Evolutionary conservation across 2,329 filamentous ascomycete species (phyloP), one percentile per base, ranked within the genome.

Genomic region (Didymosphaeria variabile): DNA sequence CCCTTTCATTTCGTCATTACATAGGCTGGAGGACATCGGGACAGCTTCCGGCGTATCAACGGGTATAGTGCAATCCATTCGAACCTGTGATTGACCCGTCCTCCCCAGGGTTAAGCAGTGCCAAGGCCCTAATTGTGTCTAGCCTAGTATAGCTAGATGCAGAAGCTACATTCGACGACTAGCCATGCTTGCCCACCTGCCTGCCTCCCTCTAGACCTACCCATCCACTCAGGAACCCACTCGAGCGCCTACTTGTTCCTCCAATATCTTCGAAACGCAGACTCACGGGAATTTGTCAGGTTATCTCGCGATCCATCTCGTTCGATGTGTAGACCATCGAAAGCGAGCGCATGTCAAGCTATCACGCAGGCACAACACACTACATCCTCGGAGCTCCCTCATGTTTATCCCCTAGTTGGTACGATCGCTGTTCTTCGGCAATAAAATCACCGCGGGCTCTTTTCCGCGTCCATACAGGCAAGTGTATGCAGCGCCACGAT

Each of bases 131-230:
- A 44, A 19, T 17, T 3, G 15, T 3, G 26, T 15, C 58, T 49
- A 57, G 17, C 3, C 17, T 9, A 5, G 12, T 52, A 6, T 9
- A 38, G 58, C 44, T 53, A 57, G 53, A 5, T 26, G 38, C 46
- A 26, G 51, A 59, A 59, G 57, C 57, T 55, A 59, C 51, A 47
- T 50, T 59, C 21, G 34, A 59, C 57, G 57, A 59, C 57, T 26
- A 21, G 31, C 44, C 57, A 58, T 23, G 47, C 38, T 38, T 31
- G 31, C 7, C 50, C 49, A 54, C 21, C 31, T 46, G 40, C 23
- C 36, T 45, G 13, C 38, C 13, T 51, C 15, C 17, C 12, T 36
- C 19, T 32, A 50, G 32, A 26, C 32, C 45, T 44, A 32, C 46
- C n/a, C 40, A 34, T 31, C 31, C 31, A 31, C 55, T 21, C 55